Conservation (phyloP, 2,329 filamentous ascomycete species). For the Fusarium xylarioides region DNA sequence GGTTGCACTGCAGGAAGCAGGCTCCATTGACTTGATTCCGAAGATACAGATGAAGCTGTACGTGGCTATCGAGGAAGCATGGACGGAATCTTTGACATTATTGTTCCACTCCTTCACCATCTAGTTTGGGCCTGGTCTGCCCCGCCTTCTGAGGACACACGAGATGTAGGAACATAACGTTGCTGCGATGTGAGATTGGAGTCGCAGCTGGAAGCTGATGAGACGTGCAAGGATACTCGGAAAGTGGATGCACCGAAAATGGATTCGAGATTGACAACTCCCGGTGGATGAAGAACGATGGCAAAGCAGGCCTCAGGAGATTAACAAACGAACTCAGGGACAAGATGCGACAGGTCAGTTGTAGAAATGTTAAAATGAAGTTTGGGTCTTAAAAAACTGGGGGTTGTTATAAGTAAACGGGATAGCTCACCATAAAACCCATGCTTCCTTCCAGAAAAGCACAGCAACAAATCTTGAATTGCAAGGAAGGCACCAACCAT, state of each 20-base stretch:
- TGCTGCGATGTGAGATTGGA: neutral
- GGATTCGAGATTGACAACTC: neutral
- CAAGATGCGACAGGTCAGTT: neutral
- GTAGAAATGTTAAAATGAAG: neutral
- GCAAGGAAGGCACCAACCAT: neutral
- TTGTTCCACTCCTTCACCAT: constrained; percentile 9
- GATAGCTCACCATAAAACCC: neutral
- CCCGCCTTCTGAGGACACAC: constrained; percentile 13
- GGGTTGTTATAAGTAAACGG: neutral
- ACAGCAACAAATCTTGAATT: neutral
- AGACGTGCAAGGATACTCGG: neutral
- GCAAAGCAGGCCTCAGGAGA: neutral
- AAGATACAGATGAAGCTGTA: constrained; percentile 5
- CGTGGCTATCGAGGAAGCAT: neutral
- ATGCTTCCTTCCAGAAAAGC: constrained; percentile 26
- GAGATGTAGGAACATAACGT: constrained; percentile 10
- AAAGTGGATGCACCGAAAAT: constrained; percentile 6
- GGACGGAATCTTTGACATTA: neutral
- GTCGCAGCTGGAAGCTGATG: neutral
- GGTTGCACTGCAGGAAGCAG: neutral
- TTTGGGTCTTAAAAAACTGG: neutral
- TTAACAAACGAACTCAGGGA: neutral
- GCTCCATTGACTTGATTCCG: neutral
- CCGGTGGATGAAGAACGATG: neutral
- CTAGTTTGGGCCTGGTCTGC: neutral